Evolutionary conservation across 2,329 filamentous ascomycete species (phyloP).

Genomic region (Phialophora expanda): DNA sequence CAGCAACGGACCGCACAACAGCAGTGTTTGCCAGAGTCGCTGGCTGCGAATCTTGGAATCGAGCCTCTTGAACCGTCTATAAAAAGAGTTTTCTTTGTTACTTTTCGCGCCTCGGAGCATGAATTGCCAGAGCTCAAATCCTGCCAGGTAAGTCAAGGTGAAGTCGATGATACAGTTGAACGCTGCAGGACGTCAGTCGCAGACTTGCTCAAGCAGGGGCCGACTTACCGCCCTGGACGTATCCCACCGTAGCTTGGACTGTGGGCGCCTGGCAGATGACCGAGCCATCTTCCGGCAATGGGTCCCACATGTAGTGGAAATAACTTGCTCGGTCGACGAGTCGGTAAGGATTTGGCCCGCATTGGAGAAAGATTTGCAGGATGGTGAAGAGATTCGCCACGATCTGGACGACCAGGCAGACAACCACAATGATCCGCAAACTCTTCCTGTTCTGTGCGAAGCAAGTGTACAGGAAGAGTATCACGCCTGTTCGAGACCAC

Average conservation of each 20-base stretch:
- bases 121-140: conserved; percentile 47
- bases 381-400: conserved; percentile 45
- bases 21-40: conserved; percentile 46
- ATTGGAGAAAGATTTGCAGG: conserved; percentile 46
- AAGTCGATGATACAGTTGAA: conserved; percentile 47
- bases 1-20: conserved; percentile 45
- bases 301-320: conserved; percentile 50
- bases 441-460: conserved; percentile 43
- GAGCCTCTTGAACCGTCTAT: conserved; percentile 43
- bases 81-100: conserved; percentile 40
- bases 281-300: conserved; percentile 44
- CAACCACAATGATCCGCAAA: conserved; percentile 43
- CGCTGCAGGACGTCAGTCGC: conserved; percentile 30
- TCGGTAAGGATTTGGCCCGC: conserved; percentile 45
- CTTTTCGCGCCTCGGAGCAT: conserved; percentile 43
- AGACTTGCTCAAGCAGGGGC: background rate
- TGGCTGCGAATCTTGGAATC: conserved; percentile 42
- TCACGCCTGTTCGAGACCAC: conserved; percentile 47
- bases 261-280: conserved; percentile 44
- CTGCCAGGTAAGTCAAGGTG: conserved; percentile 43
- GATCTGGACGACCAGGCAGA: conserved; percentile 44
- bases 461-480: conserved; percentile 46
- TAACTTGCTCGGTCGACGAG: conserved; percentile 42
- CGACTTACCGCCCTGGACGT: conserved; percentile 45
- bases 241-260: conserved; percentile 46